phyloP scores from a whole-genome alignment of 2,329 filamentous ascomycete genomes.

The Pseudopyricularia javanii region DNA sequence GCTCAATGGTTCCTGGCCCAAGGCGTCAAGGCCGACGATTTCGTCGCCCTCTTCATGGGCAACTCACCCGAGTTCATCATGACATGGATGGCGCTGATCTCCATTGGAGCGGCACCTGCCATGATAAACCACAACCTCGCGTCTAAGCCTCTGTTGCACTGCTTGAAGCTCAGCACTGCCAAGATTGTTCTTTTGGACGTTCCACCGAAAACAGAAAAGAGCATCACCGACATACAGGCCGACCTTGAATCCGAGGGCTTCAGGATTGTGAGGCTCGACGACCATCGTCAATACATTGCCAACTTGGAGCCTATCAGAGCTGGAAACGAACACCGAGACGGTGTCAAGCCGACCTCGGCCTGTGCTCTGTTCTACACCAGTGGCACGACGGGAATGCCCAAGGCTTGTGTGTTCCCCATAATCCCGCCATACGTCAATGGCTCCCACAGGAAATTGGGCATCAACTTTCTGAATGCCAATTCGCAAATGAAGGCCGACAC shows the following conservation, averaged over 20 bases:
- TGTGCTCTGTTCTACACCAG: conserved; percentile 59
- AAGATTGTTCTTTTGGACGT: conserved; percentile 47
- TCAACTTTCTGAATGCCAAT: conserved; percentile 15
- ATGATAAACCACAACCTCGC: conserved; percentile 61
- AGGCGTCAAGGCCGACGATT: conserved; percentile 44
- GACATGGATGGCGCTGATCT: conserved; percentile 50
- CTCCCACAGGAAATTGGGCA: conserved; percentile 12
- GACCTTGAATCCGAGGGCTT: conserved; percentile 40
- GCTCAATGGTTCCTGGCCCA: conserved; percentile 48
- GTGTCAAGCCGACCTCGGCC: conserved; percentile 38
- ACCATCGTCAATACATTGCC: conserved; percentile 7
- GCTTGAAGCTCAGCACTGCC: conserved; percentile 43
- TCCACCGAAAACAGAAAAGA: conserved; percentile 35
- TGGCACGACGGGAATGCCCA: conserved; percentile 65
- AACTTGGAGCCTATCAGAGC: conserved; percentile 36
- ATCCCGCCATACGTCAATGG: conserved; percentile 20
- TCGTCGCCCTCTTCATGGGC: conserved; percentile 54
- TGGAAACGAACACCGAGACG: conserved; percentile 39
- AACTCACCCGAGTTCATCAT: conserved; percentile 59
- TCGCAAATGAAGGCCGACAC: conserved; percentile 14
- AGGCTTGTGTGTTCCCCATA: conserved; percentile 52
- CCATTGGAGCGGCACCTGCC: conserved; percentile 56
- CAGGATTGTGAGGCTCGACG: conserved; percentile 39
- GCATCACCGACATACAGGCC: conserved; percentile 43
- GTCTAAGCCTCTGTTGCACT: conserved; percentile 53